Base-by-base conservation (phyloP, 192 early-diverging fungal species). In the Linnemannia schmuckeri region DNA sequence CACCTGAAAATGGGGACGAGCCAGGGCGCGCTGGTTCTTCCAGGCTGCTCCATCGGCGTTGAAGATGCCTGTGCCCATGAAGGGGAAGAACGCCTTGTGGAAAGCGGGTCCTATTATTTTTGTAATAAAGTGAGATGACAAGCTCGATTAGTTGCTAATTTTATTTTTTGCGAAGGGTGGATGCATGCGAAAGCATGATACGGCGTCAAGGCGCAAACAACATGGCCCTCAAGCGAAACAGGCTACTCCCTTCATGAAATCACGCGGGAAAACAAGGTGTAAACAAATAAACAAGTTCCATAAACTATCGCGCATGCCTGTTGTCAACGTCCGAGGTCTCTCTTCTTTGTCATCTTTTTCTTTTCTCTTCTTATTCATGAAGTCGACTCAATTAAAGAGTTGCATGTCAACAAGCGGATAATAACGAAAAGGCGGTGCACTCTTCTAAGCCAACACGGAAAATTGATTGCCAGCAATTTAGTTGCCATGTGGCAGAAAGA, bases 11-110 rank as follows among this genome's bases (percentile, higher is more conserved):
- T 86, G 84, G 24, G 84, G 84, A 40, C 84, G 84, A 35, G 84
- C 84, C 8, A 86, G 37, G 8, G 84, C 78, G 27, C 84, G 84
- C 37, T 86, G 84, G 75, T 86, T 86, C 75, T 86, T 86, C 84
- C 84, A 86, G 0, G 84, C 84, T 5, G 84, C 75, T 10, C 84
- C 84, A 46, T 86, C 84, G 6, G 84, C 37, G 20, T 86, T 86
- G 61, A 86, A 86, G 71, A 86, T 86, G n/a, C 84, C 84, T 22
- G 84, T 86, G 44, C 84, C 84, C 79, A 86, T 76, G 70, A 86
- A 86, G 7, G 84, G 79, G 70, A 70, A 81, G 75, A 86, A 79
- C 9, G 71, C 79, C 47, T 61, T 86, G 75, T 86, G 84, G 71
- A 86, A 86, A 0, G 72, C 77, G 6, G 78, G 79, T 30, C 84